Percentiles rank a stretch among this genome's conserved stretches.
These are phyloP conservation scores for Desmodesmus armatus DNA, from an alignment of 139 green algal species.

Conservation along the genomic window DNA sequence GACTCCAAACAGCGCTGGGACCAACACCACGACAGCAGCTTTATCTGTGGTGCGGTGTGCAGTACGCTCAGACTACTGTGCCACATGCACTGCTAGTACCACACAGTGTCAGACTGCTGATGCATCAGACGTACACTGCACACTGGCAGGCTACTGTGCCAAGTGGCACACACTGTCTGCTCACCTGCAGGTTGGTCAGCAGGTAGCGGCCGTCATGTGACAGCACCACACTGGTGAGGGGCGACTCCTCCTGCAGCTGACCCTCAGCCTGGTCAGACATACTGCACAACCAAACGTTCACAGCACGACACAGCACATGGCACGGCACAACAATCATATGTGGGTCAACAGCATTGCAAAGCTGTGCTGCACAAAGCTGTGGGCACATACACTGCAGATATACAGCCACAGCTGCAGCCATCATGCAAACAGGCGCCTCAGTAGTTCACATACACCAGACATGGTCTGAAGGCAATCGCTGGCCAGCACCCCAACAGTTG, in stretches of 20 bases:
- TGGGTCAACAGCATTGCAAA: neutral
- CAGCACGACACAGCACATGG: neutral
- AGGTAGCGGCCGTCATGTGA: conserved; percentile 70
- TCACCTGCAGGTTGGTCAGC: conserved; percentile 63
- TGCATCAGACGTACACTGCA: too few species aligned
- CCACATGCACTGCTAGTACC: neutral
- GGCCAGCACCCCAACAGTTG: neutral
- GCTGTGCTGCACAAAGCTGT: neutral
- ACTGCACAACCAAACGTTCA: conserved; percentile 35
- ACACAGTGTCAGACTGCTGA: too few species aligned
- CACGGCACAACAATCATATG: too few species aligned
- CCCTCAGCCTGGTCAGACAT: conserved; percentile 66
- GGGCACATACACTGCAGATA: neutral
- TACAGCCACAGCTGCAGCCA: neutral
- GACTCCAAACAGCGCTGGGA: too few species aligned
- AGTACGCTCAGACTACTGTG: too few species aligned
- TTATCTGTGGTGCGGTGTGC: too few species aligned
- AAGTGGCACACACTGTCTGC: neutral
- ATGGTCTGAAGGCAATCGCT: neutral
- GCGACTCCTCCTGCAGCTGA: conserved; percentile 57
- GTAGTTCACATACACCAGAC: neutral
- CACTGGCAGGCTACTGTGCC: too few species aligned
- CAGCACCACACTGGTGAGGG: conserved; percentile 72
- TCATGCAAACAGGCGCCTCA: neutral
- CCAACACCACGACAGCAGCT: too few species aligned